Base-by-base conservation (phyloP, 2,329 filamentous ascomycete species). In the Colletotrichum eremochloae region DNA sequence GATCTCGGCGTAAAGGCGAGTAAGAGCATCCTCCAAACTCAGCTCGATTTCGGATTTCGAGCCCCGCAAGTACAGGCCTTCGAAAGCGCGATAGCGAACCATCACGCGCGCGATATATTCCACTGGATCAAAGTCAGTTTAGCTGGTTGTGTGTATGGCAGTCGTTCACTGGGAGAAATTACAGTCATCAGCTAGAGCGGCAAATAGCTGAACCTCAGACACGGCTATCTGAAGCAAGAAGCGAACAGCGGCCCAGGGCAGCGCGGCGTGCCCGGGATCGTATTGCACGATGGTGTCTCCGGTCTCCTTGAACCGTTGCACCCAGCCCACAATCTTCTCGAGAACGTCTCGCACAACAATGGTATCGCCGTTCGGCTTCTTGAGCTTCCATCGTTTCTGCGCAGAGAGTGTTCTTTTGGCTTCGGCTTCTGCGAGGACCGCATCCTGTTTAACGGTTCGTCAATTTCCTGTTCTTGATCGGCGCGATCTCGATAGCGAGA, bases 181-280 rank as follows among this genome's bases (percentile, higher is more conserved):
- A 42, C 48, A 12, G n/a, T 64, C 50, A 33, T 15, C 24, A 0
- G 31, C 48, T 24, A 65, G 12, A 7, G 38, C 38, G 20, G 5
- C 52, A 24, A 56, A 65, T 4, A 56, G 9, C 29, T 56, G 31
- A 11, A 65, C 20, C 6, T 56, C 52, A 4, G 46, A 53, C 11
- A 67, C n/a, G 0, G 55, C 9, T 1, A 60, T 18, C 29, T 78
- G 74, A 15, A 80, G 71, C 18, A 80, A n/a, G 55, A 80, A 77
- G 46, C 78, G 55, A 1, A 80, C 73, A 12, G 63, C 76, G 18
- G 77, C 79, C 79, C 79, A 80, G 1, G 78, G 79, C n/a, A 80
- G 61, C 20, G 75, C 71, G 58, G 78, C 77, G 69, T 78, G 76
- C 14, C 55, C 70, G 2, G 78, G 78, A 40, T 80, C 76, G 61